Evolutionary conservation across 495 filamentous ascomycete species (phyloP), one percentile per base, ranked within the genome.

Genomic region (Podospora fimiseda): DNA sequence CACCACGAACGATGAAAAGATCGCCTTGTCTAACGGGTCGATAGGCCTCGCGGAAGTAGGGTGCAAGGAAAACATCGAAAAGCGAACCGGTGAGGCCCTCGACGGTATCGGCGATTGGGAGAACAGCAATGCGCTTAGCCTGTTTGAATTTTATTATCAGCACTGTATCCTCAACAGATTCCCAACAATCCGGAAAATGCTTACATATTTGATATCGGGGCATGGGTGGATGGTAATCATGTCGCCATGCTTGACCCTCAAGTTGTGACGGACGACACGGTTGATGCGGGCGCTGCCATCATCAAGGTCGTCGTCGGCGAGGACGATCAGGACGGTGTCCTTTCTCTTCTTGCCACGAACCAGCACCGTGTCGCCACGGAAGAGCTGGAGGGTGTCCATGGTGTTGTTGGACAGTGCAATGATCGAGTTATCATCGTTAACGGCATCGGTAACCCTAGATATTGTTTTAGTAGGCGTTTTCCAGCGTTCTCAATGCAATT

Each of bases 121-220:
- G 90, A 45, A 98, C 93, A 37, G 94, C 93, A 67, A 98, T 96
- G 62, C 93, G 91, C 81, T 97, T 97, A 71, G 93, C 93, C 91
- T 96, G 48, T 24, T 3, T 11, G 9, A 45, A 5, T 27, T 13
- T 33, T 33, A 6, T 43, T 38, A 51, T 56, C 48, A 65, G 43
- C 37, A 38, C 19, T 19, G 20, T 20, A 20, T n/a, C n/a, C 27
- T 9, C 43, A 3, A 27, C 24, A 33, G 27, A 33, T 5, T 39
- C 36, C 24, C 40, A 48, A n/a, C n/a, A n/a, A n/a, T n/a, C n/a
- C n/a, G n/a, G n/a, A n/a, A n/a, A n/a, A n/a, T n/a, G 74, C 90
- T 67, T 74, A 96, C 91, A 72, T 98, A 98, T 95, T 98, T 98
- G 75, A 98, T 98, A 69, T 98, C 93, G n/a, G 94, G 92, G 75